Evolutionary conservation across 768 basidiomycete species (phyloP), one percentile per base, ranked within the genome.

Genomic region (Pholiota molesta): DNA sequence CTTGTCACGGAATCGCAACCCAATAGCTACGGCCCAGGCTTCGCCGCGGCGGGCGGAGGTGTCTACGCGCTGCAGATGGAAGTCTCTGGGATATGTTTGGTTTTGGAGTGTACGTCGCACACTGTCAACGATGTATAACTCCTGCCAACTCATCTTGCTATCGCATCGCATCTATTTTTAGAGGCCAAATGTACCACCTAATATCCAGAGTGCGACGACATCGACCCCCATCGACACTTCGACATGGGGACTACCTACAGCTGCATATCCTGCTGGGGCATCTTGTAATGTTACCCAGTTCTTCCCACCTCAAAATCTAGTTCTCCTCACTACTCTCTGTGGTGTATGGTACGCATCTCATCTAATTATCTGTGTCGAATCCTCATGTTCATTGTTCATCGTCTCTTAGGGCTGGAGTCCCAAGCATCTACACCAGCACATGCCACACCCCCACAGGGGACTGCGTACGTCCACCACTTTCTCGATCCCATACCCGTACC

Each of bases 61-160:
- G 85, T 91, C 9, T 95, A 81, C 65, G 90, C 91, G 5, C 81
- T 88, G 2, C 90, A 92, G 70, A 84, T 92, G 65, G 90, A 89
- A 40, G 74, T 74, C n/a, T 66, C 76, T 37, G 81, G 81, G 61
- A 68, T 73, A 69, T 64, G 69, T 77, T 33, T 81, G 79, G 80
- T 81, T 79, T 66, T 81, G 77, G 74, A 77, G 78, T 62, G 80
- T 81, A 68, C 58, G 79, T 58, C 39, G 28, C 55, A 28, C 26
- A 14, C 35, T 17, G 21, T n/a, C 17, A 26, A 4, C 26, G 26
- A 26, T 2, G 2, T 2, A 28, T 13, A 52, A 62, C 37, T 23
- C 29, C 7, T 5, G 47, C 9, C 8, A 49, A 19, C 23, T 49
- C 47, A 49, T 19, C 47, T 1, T 7, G 57, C 14, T n/a, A 23